A percentile compares a stretch with the other conserved stretches of the same genome.
phyloP scores from a whole-genome alignment of 352 stramenopile genomes.

The Globisporangium cederbergense region DNA sequence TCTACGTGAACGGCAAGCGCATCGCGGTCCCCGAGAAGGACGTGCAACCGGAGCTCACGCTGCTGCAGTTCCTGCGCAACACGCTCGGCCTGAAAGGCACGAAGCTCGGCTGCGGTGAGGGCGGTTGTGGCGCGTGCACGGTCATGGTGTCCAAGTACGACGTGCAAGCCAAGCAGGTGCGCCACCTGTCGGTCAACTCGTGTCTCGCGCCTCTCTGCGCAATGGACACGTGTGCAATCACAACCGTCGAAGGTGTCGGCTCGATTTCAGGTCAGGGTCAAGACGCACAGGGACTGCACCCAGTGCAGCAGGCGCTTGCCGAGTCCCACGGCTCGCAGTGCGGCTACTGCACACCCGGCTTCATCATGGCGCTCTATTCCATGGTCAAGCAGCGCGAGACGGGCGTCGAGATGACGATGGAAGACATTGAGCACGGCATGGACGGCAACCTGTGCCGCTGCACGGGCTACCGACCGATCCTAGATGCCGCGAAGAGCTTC shows the following conservation, averaged over 20 bases:
- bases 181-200: constrained; percentile 82
- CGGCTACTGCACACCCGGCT: constrained; percentile 90
- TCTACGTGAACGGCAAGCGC: constrained; percentile 78
- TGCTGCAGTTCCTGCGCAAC: constrained; percentile 82
- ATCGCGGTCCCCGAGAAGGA: constrained; percentile 44
- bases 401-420: constrained; percentile 66
- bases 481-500: constrained; percentile 88
- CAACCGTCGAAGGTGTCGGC: constrained; percentile 83
- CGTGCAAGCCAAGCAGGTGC: constrained; percentile 33
- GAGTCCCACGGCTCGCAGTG: constrained; percentile 94
- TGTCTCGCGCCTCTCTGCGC: constrained; percentile 82
- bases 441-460: constrained; percentile 96
- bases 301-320: constrained; percentile 86
- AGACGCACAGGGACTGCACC: constrained; percentile 55
- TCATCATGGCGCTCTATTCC: constrained; percentile 83
- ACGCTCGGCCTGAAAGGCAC: constrained; percentile 72
- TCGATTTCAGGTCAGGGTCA: constrained; percentile 23
- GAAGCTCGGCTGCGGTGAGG: constrained; percentile 93
- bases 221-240: constrained; percentile 82
- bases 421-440: constrained; percentile 91
- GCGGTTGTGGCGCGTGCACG: constrained; percentile 95
- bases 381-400: constrained; percentile 79
- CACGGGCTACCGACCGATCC: constrained; percentile 84
- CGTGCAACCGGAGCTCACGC: constrained; percentile 66
- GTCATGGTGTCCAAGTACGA: constrained; percentile 89